Evolutionary conservation across 805 yeast species (phyloP).

Genomic region (Scheffersomyces coipomensis): DNA sequence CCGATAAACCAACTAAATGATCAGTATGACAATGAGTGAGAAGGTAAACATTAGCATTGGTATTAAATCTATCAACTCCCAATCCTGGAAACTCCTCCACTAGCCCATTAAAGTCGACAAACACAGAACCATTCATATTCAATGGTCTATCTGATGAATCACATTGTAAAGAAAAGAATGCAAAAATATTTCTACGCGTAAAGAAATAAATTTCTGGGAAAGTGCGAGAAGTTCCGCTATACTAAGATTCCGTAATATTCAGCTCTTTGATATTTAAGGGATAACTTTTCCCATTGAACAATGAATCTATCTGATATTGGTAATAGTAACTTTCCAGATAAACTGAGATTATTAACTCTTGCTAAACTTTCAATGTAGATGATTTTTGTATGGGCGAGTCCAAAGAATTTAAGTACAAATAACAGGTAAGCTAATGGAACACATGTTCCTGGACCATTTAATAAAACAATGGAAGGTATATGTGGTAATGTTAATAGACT

Average conservation of each 20-base stretch:
- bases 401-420: conserved; percentile 49
- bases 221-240: conserved; percentile 29
- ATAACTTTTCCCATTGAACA: conserved; percentile 84
- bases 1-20: conserved; percentile 48
- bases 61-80: conserved; percentile 34
- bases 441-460: conserved; percentile 84
- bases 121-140: conserved; percentile 7
- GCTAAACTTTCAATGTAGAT: conserved; percentile 87
- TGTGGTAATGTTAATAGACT: conserved; percentile 24
- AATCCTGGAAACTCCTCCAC: conserved; percentile 50
- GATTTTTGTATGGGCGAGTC: conserved; percentile 51
- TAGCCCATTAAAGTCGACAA: conserved; percentile 39
- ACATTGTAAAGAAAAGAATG: too few relatives aligned
- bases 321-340: conserved; percentile 70
- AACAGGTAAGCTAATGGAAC: conserved; percentile 65
- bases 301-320: conserved; percentile 75
- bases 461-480: conserved; percentile 44
- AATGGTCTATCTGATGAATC: too few relatives aligned
- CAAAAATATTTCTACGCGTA: neutral
- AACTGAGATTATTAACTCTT: conserved; percentile 69
- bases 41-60: conserved; percentile 20
- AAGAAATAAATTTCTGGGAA: neutral
- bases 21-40: conserved; percentile 58
- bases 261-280: conserved; percentile 50
- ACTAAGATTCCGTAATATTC: conserved; percentile 81